phyloP scores from a whole-genome alignment of 2,329 filamentous ascomycete species.

The Alternaria novae-zelandiae region DNA sequence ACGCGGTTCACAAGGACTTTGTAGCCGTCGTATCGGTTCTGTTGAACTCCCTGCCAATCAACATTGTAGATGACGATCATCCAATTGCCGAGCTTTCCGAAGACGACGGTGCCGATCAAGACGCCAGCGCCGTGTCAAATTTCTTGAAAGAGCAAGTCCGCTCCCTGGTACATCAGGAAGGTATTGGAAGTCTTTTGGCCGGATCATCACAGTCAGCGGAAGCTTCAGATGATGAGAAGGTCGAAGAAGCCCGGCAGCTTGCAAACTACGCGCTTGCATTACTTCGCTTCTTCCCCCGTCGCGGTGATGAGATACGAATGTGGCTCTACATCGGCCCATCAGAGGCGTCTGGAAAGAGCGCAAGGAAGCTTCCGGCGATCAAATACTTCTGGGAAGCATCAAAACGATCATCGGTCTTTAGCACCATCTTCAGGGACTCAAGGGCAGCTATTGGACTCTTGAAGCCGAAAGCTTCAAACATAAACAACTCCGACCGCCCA shows the following conservation, averaged over 20 bases:
- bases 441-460: slow-evolving; percentile 65
- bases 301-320: slow-evolving; percentile 91
- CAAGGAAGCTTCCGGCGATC: slow-evolving; percentile 66
- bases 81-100: slow-evolving; percentile 37
- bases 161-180: slow-evolving; percentile 76
- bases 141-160: slow-evolving; percentile 70
- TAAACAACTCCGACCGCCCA: slow-evolving; percentile 7
- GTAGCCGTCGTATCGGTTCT: slow-evolving; percentile 62
- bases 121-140: slow-evolving; percentile 38
- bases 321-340: slow-evolving; percentile 83
- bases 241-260: slow-evolving; percentile 71
- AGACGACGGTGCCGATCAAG: slow-evolving; percentile 26
- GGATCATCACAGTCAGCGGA: slow-evolving; percentile 49
- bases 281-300: slow-evolving; percentile 80
- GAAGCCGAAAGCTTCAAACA: slow-evolving; percentile 46
- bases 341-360: slow-evolving; percentile 43
- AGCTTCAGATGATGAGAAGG: slow-evolving; percentile 44
- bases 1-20: slow-evolving; percentile 59
- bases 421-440: slow-evolving; percentile 63
- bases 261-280: slow-evolving; percentile 88
- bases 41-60: slow-evolving; percentile 63
- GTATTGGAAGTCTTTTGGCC: slow-evolving; percentile 69
- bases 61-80: slow-evolving; percentile 59
- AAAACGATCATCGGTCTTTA: slow-evolving; percentile 63
- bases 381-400: slow-evolving; percentile 84